These are phyloP conservation scores for Harrya chromipes DNA, from an alignment of 768 basidiomycete genomes.

Conservation along the genomic window DNA sequence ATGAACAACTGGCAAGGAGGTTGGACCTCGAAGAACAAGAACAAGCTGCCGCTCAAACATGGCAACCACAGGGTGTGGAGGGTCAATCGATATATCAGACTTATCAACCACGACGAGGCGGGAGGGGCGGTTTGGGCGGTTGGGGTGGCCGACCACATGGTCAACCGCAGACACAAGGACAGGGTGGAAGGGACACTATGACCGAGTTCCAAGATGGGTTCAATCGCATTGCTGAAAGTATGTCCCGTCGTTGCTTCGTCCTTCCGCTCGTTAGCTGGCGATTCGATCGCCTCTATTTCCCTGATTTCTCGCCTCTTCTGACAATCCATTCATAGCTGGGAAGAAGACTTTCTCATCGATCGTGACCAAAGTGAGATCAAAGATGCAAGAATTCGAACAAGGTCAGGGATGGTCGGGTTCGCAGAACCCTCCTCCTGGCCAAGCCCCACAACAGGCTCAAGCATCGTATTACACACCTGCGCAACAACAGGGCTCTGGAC, in stretches of 20 bases:
- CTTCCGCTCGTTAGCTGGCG: neutral
- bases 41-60: constrained; percentile 24
- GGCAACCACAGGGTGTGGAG: constrained; percentile 12
- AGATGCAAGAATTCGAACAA: constrained; percentile 79
- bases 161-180: constrained; percentile 11
- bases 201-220: constrained; percentile 73
- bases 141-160: neutral
- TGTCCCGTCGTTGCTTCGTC: constrained; percentile 22
- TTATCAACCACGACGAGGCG: constrained; percentile 22
- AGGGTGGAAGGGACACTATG: constrained; percentile 47
- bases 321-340: constrained; percentile 45
- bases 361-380: constrained; percentile 76
- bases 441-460: neutral
- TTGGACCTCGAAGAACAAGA: constrained; percentile 59
- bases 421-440: constrained; percentile 5
- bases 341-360: constrained; percentile 75
- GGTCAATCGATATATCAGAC: constrained; percentile 18
- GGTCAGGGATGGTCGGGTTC: constrained; percentile 21
- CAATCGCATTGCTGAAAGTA: constrained; percentile 75
- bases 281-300: neutral
- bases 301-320: neutral
- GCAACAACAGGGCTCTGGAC: constrained; percentile 3
- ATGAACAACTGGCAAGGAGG: constrained; percentile 75
- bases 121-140: constrained; percentile 5
- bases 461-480: neutral